Conservation (phyloP, 768 basidiomycete genomes). For the Trametes punicea region DNA sequence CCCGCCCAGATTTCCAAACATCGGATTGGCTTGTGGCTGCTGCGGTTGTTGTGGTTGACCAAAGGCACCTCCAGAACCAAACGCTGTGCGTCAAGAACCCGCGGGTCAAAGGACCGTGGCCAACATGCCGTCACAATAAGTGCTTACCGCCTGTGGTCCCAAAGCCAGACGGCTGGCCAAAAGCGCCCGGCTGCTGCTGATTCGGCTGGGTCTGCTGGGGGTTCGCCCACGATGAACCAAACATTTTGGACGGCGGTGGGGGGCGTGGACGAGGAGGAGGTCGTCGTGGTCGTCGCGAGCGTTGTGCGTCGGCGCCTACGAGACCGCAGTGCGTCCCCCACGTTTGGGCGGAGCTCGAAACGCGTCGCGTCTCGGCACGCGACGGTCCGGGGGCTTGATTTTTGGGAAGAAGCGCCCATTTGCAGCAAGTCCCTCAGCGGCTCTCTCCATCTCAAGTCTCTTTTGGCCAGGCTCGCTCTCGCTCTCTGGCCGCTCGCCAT, state of each 20-base stretch:
- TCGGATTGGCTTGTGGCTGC: constrained; percentile 65
- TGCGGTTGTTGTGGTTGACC: constrained; percentile 41
- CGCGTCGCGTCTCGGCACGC: constrained; percentile 5
- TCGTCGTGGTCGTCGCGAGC: constrained; percentile 18
- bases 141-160: constrained; percentile 63
- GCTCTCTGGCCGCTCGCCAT: constrained; percentile 32
- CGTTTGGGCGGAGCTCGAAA: constrained; percentile 20
- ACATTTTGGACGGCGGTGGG: constrained; percentile 45
- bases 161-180: constrained; percentile 70
- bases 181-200: constrained; percentile 51
- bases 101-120: constrained; percentile 19
- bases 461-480: background rate
- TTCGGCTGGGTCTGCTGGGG: constrained; percentile 66
- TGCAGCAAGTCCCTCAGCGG: background rate
- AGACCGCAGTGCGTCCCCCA: background rate
- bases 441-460: background rate
- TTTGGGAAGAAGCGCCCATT: constrained; percentile 14
- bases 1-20: constrained; percentile 66
- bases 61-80: constrained; percentile 49
- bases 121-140: constrained; percentile 24
- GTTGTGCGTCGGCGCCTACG: constrained; percentile 1
- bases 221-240: constrained; percentile 63
- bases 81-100: constrained; percentile 20
- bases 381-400: constrained; percentile 8
- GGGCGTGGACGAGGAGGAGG: constrained; percentile 4